phyloP scores from a whole-genome alignment of 306 rosid species.

The Sicyos baderoa region DNA sequence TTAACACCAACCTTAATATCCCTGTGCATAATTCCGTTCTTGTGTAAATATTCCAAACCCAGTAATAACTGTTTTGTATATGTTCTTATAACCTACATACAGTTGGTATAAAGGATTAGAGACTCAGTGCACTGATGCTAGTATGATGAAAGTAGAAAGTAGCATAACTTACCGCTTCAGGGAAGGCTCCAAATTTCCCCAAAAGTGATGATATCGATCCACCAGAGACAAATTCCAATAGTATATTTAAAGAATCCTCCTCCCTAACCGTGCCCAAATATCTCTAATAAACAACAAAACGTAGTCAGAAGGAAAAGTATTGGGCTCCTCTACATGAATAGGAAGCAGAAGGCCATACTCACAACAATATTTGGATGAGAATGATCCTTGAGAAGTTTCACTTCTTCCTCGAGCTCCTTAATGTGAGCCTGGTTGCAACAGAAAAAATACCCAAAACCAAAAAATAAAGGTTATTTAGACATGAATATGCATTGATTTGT shows the following conservation, averaged over 20 bases:
- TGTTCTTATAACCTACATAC: slow-evolving; percentile 72
- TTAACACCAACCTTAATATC: slow-evolving; percentile 68
- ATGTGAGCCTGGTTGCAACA: slow-evolving; percentile 61
- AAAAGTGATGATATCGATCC: slow-evolving; percentile 95
- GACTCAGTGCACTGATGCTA: slow-evolving; percentile 16
- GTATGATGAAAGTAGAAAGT: slow-evolving; percentile 11
- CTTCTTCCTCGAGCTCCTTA: slow-evolving; percentile 99
- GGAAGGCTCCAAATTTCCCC: slow-evolving; percentile 98
- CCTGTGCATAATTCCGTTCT: slow-evolving; percentile 95
- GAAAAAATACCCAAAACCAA: slow-evolving; percentile 24
- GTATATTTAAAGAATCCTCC: slow-evolving; percentile 80
- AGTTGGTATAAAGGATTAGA: slow-evolving; percentile 24
- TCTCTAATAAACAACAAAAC: slow-evolving; percentile 49
- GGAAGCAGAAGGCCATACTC: slow-evolving; percentile 40
- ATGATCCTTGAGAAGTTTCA: slow-evolving; percentile 85
- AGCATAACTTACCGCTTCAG: slow-evolving; percentile 80
- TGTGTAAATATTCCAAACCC: slow-evolving; percentile 92
- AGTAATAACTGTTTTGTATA: slow-evolving; percentile 78
- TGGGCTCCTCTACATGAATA: slow-evolving; percentile 17
- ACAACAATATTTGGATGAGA: slow-evolving; percentile 97
- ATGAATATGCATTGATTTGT: background rate
- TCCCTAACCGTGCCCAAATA: slow-evolving; percentile 95
- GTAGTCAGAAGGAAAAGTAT: slow-evolving; percentile 25
- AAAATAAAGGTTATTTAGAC: background rate
- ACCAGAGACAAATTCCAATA: slow-evolving; percentile 96